A percentile compares a stretch with the other conserved stretches of the same genome.
phyloP scores from a whole-genome alignment of 2,329 filamentous ascomycete species.

The Penicillium aurantiogriseum region DNA sequence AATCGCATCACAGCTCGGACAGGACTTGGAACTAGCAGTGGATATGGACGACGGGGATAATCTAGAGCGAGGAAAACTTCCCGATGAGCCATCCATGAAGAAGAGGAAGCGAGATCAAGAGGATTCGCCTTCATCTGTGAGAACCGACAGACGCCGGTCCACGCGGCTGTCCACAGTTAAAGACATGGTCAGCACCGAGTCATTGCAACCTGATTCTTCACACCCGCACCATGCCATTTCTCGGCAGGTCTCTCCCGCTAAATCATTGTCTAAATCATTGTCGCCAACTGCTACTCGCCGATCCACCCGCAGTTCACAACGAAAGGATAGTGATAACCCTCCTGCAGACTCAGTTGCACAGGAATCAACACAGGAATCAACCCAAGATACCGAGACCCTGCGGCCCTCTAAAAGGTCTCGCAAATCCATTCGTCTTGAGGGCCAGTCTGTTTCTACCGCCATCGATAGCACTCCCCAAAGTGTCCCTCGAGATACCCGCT shows the following conservation, averaged over 20 bases:
- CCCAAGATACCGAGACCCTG: conserved; percentile 11
- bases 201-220: conserved; percentile 12
- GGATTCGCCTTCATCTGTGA: conserved; percentile 12
- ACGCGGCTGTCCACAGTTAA: conserved; percentile 25
- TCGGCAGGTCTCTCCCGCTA: conserved; percentile 1
- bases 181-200: conserved; percentile 3
- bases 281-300: conserved; percentile 23
- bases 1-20: conserved; percentile 46
- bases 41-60: conserved; percentile 26
- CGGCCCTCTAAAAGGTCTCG: conserved; percentile 29
- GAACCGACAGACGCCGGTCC: conserved; percentile 33
- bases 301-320: conserved; percentile 27
- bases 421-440: conserved; percentile 32
- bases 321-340: conserved; percentile 6
- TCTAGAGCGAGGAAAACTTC: conserved; percentile 1
- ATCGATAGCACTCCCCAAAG: conserved; percentile 13
- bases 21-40: conserved; percentile 43
- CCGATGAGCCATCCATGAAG: conserved; percentile 22
- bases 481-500: conserved; percentile 17
- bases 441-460: conserved; percentile 15
- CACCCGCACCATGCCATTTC: conserved; percentile 14
- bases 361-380: neutral
- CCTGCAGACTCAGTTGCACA: neutral
- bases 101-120: conserved; percentile 38
- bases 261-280: conserved; percentile 11